Base-by-base conservation (phyloP, 176 grass and related monocot genomes). In the Cenchrus purpureus region DNA sequence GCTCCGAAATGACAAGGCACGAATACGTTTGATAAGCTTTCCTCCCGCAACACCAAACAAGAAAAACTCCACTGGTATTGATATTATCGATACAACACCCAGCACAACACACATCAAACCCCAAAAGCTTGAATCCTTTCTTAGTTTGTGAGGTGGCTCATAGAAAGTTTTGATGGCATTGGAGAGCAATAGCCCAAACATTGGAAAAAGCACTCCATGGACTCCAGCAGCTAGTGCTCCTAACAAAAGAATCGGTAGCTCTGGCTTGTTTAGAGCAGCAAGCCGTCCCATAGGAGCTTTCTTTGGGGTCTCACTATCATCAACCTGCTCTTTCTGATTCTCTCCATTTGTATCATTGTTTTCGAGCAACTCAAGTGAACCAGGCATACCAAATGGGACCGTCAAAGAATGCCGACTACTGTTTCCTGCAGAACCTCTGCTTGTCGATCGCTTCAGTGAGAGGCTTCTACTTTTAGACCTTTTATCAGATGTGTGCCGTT, bases 11-110 rank as follows among this genome's bases (percentile, higher is more conserved):
- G 95, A 91, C 62, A 90, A 56, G 53, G 89, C 65, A 76, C 91
- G 92, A 20, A 95, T 89, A 25, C 95, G 91, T 84, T 95, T 90
- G 25, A 98, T 87, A n/a, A 98, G 87, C 85, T 93, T 98, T 40
- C 93, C 95, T 45, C 95, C 95, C 0, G 95, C 95, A 46, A 93
- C 49, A 37, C 91, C 95, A 54, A 98, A 95, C 54, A 98, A 90
- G 77, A 86, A 93, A 15, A 87, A 91, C 58, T 98, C 91, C 16
- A 76, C 61, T 8, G 93, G 91, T 79, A 95, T 76, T 43, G 85
- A 75, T 34, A 92, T 28, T 52, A 95, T 79, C 1, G 93, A 76
- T 65, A 82, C 6, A 28, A 95, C 82, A 55, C 93, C 93, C 83
- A 93, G 32, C 42, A 93, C 69, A 59, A 89, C 73, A 83, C 75